Conservation (phyloP, 2,329 filamentous ascomycete genomes). For the Phaeosphaeria sp. region DNA sequence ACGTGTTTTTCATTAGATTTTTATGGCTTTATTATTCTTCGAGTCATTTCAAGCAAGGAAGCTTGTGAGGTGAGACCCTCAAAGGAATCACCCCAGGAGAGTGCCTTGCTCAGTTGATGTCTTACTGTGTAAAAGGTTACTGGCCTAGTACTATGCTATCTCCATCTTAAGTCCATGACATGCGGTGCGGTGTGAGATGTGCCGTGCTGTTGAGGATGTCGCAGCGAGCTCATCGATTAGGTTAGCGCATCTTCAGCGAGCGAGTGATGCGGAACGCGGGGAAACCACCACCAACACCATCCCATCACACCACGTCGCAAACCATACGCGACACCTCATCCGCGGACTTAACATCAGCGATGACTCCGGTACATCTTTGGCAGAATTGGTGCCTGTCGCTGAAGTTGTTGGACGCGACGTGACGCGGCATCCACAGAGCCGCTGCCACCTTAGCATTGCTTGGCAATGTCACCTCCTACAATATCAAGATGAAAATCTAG, state of each 20-base stretch:
- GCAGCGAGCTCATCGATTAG: neutral
- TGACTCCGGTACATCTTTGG: neutral
- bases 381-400: neutral
- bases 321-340: neutral
- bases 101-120: no score
- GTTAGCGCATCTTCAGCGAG: no score
- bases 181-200: no score
- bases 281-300: neutral
- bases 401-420: neutral
- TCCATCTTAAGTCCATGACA: no score
- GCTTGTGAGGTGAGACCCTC: no score
- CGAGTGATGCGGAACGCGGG: neutral
- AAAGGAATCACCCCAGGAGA: no score
- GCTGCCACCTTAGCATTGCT: neutral
- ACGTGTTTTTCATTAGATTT: no score
- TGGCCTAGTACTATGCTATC: no score
- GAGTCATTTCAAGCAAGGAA: no score
- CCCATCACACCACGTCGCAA: neutral
- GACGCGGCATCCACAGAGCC: neutral
- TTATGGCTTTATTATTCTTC: no score
- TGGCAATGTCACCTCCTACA: neutral
- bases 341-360: neutral
- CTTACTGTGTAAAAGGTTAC: no score
- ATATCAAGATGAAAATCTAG: neutral
- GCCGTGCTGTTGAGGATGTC: neutral